phyloP scores from a whole-genome alignment of 176 grass and related monocot species.

The Phoenix dactylifera region DNA sequence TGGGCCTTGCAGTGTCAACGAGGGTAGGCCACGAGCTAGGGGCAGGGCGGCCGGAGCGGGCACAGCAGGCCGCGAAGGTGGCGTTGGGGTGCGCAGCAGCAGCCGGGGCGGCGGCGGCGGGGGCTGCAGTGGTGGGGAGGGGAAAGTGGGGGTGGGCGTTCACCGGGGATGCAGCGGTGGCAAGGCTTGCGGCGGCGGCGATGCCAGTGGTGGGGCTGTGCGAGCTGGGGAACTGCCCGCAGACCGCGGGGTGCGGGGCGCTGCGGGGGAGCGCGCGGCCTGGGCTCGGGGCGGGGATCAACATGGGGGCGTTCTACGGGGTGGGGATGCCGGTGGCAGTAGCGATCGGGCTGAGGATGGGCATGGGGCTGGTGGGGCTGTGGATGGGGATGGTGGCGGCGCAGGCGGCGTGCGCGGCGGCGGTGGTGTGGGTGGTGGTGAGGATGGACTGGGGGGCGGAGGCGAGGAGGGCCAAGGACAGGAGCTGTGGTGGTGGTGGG shows the following conservation, averaged over 20 bases:
- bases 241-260: conserved; percentile 77
- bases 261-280: conserved; percentile 71
- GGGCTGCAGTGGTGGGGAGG: conserved; percentile 37
- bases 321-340: conserved; percentile 81
- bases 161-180: conserved; percentile 43
- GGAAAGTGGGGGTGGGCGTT: conserved; percentile 61
- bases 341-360: conserved; percentile 39
- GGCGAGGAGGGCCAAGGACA: conserved; percentile 29
- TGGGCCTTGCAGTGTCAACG: conserved; percentile 68
- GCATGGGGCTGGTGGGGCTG: background rate
- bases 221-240: conserved; percentile 85
- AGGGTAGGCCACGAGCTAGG: conserved; percentile 75
- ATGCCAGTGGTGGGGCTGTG: conserved; percentile 66
- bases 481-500: background rate
- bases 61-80: conserved; percentile 40
- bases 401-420: conserved; percentile 56
- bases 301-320: conserved; percentile 53
- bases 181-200: conserved; percentile 36
- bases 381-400: conserved; percentile 76
- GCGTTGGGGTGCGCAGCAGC: conserved; percentile 33
- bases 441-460: conserved; percentile 51
- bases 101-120: conserved; percentile 40
- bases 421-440: conserved; percentile 48
- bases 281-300: conserved; percentile 47
- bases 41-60: conserved; percentile 41